Evolutionary conservation across 495 filamentous ascomycete genomes (phyloP).

Genomic region (Saxophila tyrrhenica): DNA sequence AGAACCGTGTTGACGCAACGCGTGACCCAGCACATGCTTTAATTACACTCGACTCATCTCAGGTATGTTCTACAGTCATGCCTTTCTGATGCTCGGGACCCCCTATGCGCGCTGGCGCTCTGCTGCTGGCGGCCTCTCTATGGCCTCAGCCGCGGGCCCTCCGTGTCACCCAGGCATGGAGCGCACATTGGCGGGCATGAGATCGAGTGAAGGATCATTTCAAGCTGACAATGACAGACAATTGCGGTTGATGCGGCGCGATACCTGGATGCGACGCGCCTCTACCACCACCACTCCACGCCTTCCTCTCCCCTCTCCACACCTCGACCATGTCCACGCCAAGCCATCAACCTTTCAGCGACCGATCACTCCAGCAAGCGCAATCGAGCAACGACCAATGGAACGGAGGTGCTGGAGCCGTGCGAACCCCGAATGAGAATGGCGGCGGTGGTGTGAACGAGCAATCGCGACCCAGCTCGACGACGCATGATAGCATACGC

Average conservation of each 20-base stretch:
- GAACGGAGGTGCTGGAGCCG: slow-evolving; percentile 12
- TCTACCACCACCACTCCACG: neutral
- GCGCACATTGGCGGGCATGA: neutral
- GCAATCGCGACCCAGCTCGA: neutral
- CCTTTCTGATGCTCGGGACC: neutral
- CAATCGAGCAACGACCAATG: slow-evolving; percentile 3
- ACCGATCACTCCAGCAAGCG: slow-evolving; percentile 1
- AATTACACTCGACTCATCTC: neutral
- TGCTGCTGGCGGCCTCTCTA: neutral
- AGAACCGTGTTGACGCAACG: neutral
- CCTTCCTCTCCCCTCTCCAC: neutral
- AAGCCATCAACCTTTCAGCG: neutral
- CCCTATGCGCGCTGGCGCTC: neutral
- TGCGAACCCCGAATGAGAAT: slow-evolving; percentile 1
- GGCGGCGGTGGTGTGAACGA: neutral
- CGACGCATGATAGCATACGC: slow-evolving; percentile 31
- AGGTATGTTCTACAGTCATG: neutral
- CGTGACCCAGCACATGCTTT: neutral
- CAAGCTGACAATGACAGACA: neutral
- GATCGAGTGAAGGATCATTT: neutral
- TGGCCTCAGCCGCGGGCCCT: neutral
- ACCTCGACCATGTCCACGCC: slow-evolving; percentile 9
- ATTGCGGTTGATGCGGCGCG: neutral
- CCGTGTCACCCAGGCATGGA: neutral
- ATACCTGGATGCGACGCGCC: neutral